phyloP scores from a whole-genome alignment of 2,329 filamentous ascomycete genomes.

The Diaporthe destruens region DNA sequence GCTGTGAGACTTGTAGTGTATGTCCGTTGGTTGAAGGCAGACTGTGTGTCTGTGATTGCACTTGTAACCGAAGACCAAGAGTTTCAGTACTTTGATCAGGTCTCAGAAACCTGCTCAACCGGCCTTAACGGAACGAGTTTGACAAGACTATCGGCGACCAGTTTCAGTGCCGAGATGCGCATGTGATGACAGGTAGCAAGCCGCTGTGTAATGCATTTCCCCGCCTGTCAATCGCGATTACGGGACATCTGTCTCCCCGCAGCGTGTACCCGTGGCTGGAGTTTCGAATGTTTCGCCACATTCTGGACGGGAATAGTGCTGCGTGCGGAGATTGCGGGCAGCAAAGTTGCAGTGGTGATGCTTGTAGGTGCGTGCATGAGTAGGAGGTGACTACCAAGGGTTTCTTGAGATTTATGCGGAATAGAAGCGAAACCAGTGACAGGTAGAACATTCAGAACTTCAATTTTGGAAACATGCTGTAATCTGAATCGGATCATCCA shows the following conservation, averaged over 20 bases:
- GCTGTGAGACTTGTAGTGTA: not conserved
- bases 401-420: too few relatives aligned
- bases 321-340: conserved; percentile 9
- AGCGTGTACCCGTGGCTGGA: not conserved
- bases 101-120: not conserved
- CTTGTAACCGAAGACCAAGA: conserved; percentile 42
- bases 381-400: not conserved
- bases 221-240: conserved; percentile 12
- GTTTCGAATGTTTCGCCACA: conserved; percentile 11
- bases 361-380: not conserved
- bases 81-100: not conserved
- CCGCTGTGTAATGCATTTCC: conserved; percentile 15
- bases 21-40: conserved; percentile 51
- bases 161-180: conserved; percentile 35
- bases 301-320: not conserved
- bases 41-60: conserved; percentile 43
- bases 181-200: conserved; percentile 27
- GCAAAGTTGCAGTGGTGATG: too few relatives aligned
- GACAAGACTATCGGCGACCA: conserved; percentile 21
- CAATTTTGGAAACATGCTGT: too few relatives aligned
- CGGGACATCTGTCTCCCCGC: conserved; percentile 22
- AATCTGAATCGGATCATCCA: not conserved
- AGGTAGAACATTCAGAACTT: too few relatives aligned
- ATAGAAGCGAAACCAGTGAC: too few relatives aligned
- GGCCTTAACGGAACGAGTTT: not conserved